Percentiles rank a stretch among this genome's conserved stretches.
Evolutionary conservation across 208 protist species (phyloP).

Genomic region (Leishmania aethiopica): DNA sequence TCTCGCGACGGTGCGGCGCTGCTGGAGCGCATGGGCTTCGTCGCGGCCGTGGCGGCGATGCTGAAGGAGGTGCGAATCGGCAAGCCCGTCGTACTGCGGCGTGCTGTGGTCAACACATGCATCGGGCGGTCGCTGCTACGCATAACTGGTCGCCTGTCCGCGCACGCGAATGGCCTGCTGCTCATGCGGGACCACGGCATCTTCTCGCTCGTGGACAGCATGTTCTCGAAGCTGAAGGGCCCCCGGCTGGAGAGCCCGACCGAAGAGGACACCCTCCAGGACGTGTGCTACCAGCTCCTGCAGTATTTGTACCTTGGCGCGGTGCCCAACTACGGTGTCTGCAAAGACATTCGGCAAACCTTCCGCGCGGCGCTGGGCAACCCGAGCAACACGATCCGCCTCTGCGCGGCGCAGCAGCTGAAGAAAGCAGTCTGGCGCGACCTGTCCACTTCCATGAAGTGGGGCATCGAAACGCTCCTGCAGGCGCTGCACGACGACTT

Average conservation of each 20-base stretch:
- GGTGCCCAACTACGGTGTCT: constrained; percentile 91
- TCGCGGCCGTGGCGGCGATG: constrained; percentile 42
- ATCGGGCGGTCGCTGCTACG: constrained; percentile 77
- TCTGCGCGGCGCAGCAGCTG: constrained; percentile 81
- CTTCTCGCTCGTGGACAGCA: constrained; percentile 66
- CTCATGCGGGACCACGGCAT: constrained; percentile 78
- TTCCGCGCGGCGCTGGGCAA: constrained; percentile 69
- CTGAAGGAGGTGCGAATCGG: constrained; percentile 73
- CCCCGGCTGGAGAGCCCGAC: constrained; percentile 39
- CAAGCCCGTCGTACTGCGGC: constrained; percentile 53
- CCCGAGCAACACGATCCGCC: constrained; percentile 64
- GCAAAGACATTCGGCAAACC: constrained; percentile 82
- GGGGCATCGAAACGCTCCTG: constrained; percentile 86
- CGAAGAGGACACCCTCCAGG: constrained; percentile 61
- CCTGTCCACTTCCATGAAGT: constrained; percentile 86
- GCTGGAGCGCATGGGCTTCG: constrained; percentile 60
- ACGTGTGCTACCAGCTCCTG: constrained; percentile 81
- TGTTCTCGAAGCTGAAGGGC: constrained; percentile 69
- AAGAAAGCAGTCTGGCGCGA: constrained; percentile 82
- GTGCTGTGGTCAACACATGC: constrained; percentile 51
- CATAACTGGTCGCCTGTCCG: constrained; percentile 76
- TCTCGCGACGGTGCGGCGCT: constrained; percentile 64
- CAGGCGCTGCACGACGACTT: constrained; percentile 78
- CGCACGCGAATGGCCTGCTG: constrained; percentile 81
- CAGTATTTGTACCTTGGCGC: constrained; percentile 76